A percentile compares a stretch with the other conserved stretches of the same genome.
These are phyloP conservation scores for Talaromyces verruculosus DNA, from an alignment of 2,329 filamentous ascomycete species.

Conservation along the genomic window DNA sequence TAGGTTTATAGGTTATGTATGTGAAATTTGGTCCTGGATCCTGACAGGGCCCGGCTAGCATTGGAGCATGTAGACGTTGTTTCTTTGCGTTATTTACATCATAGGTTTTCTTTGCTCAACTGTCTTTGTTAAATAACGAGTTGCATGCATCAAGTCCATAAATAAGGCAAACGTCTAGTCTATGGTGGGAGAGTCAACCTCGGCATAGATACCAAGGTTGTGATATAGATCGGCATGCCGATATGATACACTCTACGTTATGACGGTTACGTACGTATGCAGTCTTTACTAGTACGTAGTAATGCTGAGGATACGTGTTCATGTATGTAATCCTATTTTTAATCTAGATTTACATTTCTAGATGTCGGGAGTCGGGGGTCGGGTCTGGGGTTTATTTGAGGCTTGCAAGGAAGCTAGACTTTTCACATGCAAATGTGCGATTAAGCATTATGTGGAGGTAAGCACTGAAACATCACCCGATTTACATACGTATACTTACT, in stretches of 20 bases:
- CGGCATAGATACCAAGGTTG: not conserved
- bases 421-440: not conserved
- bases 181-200: not conserved
- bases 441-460: not conserved
- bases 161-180: not conserved
- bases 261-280: not conserved
- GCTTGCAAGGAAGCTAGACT: not conserved
- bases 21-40: too few relatives aligned
- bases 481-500: not conserved
- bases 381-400: not conserved
- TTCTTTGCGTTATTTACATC: not conserved
- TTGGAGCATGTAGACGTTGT: too few relatives aligned
- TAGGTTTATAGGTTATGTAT: too few relatives aligned
- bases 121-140: too few relatives aligned
- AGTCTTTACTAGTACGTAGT: not conserved
- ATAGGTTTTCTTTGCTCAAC: too few relatives aligned
- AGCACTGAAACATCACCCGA: not conserved
- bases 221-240: constrained; percentile 4
- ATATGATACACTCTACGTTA: not conserved
- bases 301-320: not conserved
- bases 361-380: not conserved
- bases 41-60: too few relatives aligned
- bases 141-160: not conserved
- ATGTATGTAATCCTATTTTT: not conserved
- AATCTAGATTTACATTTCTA: not conserved